phyloP scores from a whole-genome alignment of 2,329 filamentous ascomycete genomes.

The Aspergillus sp. region DNA sequence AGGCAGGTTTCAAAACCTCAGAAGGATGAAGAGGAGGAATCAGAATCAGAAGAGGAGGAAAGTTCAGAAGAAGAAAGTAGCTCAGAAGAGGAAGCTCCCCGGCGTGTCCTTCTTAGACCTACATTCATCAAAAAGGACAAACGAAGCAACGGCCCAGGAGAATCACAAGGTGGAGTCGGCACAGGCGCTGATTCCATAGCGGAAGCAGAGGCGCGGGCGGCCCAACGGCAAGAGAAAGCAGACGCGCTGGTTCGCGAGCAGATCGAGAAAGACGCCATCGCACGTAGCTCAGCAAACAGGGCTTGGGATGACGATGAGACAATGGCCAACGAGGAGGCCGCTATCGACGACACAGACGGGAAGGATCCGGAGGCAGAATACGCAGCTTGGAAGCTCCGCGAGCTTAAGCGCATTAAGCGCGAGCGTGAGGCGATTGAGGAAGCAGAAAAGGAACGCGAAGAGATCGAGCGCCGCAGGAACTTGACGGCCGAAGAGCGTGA shows the following conservation, averaged over 20 bases:
- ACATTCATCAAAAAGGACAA: slow-evolving; percentile 67
- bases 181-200: slow-evolving; percentile 37
- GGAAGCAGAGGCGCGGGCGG: slow-evolving; percentile 40
- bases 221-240: slow-evolving; percentile 67
- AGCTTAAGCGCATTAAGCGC: slow-evolving; percentile 83
- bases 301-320: slow-evolving; percentile 76
- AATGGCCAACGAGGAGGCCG: slow-evolving; percentile 66
- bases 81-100: slow-evolving; percentile 59
- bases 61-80: slow-evolving; percentile 54
- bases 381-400: slow-evolving; percentile 90
- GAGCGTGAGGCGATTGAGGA: slow-evolving; percentile 81
- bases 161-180: slow-evolving; percentile 21
- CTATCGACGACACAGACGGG: slow-evolving; percentile 86
- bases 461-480: slow-evolving; percentile 83
- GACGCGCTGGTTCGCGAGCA: slow-evolving; percentile 86
- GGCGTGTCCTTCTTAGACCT: slow-evolving; percentile 60
- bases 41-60: slow-evolving; percentile 44
- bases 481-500: slow-evolving; percentile 83
- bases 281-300: slow-evolving; percentile 72
- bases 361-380: slow-evolving; percentile 83
- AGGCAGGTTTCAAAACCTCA: slow-evolving; percentile 22
- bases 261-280: slow-evolving; percentile 76
- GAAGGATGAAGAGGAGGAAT: slow-evolving; percentile 48
- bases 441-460: slow-evolving; percentile 80
- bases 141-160: slow-evolving; percentile 44